Percentiles rank a stretch among this genome's conserved stretches.
Conservation (phyloP, 2,329 filamentous ascomycete genomes). For the Phoma sp. region DNA sequence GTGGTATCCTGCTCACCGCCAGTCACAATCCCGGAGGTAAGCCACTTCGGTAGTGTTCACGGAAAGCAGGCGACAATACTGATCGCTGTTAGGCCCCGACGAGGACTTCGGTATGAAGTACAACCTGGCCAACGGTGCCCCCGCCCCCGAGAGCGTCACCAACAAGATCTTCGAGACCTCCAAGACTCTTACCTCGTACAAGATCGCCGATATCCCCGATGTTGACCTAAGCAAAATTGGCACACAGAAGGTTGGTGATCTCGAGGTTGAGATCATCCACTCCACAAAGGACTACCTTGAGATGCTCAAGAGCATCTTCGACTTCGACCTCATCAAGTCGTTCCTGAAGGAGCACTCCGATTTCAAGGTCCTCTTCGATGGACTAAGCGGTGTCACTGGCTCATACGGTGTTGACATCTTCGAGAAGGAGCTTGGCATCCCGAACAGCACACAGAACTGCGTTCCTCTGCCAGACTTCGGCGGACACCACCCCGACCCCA, state of each 20-base stretch:
- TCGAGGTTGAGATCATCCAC: slow-evolving; percentile 96
- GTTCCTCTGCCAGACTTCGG: slow-evolving; percentile 92
- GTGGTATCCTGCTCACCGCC: slow-evolving; percentile 94
- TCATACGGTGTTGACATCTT: slow-evolving; percentile 96
- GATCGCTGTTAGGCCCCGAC: slow-evolving; percentile 69
- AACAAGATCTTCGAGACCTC: slow-evolving; percentile 97
- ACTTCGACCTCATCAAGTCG: slow-evolving; percentile 93
- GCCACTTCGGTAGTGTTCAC: not conserved
- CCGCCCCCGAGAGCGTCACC: slow-evolving; percentile 93
- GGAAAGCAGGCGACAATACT: not conserved
- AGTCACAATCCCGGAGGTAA: slow-evolving; percentile 97
- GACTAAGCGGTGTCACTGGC: slow-evolving; percentile 90
- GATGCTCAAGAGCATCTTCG: slow-evolving; percentile 98
- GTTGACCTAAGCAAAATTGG: slow-evolving; percentile 85
- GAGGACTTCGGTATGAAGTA: slow-evolving; percentile 99
- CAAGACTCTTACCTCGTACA: slow-evolving; percentile 90
- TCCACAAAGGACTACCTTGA: slow-evolving; percentile 89
- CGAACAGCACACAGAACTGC: slow-evolving; percentile 87
- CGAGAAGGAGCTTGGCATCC: slow-evolving; percentile 86
- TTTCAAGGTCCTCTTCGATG: slow-evolving; percentile 98
- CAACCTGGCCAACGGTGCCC: slow-evolving; percentile 95
- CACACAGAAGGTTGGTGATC: slow-evolving; percentile 78
- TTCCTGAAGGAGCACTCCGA: slow-evolving; percentile 87
- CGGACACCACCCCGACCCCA: slow-evolving; percentile 96
- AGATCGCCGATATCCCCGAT: slow-evolving; percentile 85